Evolutionary conservation across 179 eudicot genomes (phyloP), one percentile per base, ranked within the genome.

Genomic region (Gypsophila paniculata): DNA sequence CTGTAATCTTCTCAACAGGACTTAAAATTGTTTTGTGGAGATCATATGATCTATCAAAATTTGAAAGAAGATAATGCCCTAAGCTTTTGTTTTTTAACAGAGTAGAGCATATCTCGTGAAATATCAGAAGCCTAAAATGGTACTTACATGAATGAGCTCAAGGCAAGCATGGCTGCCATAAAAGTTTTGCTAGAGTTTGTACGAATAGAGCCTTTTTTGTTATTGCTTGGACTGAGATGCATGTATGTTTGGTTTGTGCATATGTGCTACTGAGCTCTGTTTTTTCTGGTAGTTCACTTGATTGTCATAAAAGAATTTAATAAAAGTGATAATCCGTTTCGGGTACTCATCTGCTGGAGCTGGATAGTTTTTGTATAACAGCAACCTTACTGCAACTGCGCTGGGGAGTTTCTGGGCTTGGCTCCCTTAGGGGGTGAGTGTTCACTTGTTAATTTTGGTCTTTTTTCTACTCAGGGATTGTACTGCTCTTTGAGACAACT

Each of bases 401-500:
- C 42, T 15, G 23, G 18, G 6, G 10, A 44, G 69, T 53, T 34
- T 65, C 52, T 65, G 42, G 54, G 18, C 7, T 65, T 38, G 42
- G n/a, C 67, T 13, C 1, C 46, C 21, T 10, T 23, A 8, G 67
- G 66, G 4, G 34, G 34, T 29, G 4, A 1, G 34, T 1, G 34
- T 29, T 29, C 34, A 29, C 2, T 29, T 29, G 34, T 29, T 29
- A 29, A 29, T 53, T 5, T 21, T 54, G 9, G 19, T 53, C 6
- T 38, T 66, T 15, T 66, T 15, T 69, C 19, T 58, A 53, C 34
- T 59, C 77, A 93, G 98, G 98, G 98, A 52, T 74, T 93, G 63
- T 88, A 91, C 77, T 89, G 96, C 79, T 93, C 98, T 68, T 70
- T 93, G 85, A 86, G 93, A 78, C 98, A 93, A 73, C 77, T 93